These are phyloP conservation scores for Fusarium paranaense DNA, from an alignment of 2,329 filamentous ascomycete genomes.

Conservation along the genomic window DNA sequence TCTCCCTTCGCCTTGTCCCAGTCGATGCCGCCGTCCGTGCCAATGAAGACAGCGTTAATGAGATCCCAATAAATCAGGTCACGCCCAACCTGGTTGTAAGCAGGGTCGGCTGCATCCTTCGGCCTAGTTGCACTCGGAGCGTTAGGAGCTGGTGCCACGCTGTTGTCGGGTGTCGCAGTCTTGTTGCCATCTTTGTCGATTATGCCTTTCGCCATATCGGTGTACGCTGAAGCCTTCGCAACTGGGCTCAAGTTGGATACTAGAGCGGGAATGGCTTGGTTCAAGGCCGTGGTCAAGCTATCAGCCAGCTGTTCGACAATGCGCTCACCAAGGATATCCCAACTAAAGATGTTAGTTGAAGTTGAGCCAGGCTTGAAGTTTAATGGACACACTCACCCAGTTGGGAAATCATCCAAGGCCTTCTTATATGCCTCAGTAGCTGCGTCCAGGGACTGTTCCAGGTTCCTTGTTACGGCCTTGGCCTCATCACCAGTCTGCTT, in stretches of 20 bases:
- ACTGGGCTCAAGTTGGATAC: not conserved
- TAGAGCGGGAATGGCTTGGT: not conserved
- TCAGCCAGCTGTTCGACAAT: not conserved
- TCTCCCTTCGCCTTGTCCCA: not conserved
- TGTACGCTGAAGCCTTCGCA: not conserved
- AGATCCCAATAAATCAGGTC: not conserved
- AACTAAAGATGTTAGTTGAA: not conserved
- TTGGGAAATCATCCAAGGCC: not conserved
- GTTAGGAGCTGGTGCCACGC: not conserved
- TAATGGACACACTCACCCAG: not conserved
- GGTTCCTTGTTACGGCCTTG: not conserved
- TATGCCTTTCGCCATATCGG: not conserved
- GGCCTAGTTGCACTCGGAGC: not conserved
- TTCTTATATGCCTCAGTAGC: not conserved
- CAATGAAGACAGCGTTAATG: not conserved
- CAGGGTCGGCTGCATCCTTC: not conserved
- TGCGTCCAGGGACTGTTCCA: not conserved
- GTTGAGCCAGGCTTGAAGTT: fast-evolving
- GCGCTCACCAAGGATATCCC: not conserved
- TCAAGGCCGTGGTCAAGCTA: not conserved
- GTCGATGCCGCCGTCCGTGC: not conserved
- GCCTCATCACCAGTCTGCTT: not conserved
- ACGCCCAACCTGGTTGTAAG: not conserved
- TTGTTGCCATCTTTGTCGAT: not conserved
- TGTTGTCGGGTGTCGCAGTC: not conserved